These are phyloP conservation scores for Gnomoniopsis smithogilvyi DNA, from an alignment of 2,329 filamentous ascomycete genomes.

Conservation along the genomic window DNA sequence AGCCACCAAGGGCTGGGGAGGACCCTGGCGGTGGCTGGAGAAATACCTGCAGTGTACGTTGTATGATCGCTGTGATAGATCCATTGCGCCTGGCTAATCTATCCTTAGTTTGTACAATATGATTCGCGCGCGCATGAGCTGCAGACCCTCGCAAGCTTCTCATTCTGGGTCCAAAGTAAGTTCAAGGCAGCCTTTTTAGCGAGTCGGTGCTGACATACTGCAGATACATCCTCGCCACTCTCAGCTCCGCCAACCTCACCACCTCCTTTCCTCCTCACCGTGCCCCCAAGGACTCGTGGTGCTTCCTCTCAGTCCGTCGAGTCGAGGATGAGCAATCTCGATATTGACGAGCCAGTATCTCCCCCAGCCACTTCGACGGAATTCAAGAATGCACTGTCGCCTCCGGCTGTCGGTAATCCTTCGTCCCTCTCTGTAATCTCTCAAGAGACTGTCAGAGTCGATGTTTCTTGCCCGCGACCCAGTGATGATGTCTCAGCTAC, in stretches of 20 bases:
- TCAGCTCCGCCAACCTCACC: constrained; percentile 61
- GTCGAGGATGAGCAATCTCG: constrained; percentile 72
- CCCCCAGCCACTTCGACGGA: constrained; percentile 43
- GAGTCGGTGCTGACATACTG: constrained; percentile 13
- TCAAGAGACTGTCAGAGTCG: constrained; percentile 69
- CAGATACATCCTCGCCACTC: constrained; percentile 39
- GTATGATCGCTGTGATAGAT: constrained; percentile 24
- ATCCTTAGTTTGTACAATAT: constrained; percentile 83
- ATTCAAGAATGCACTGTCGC: constrained; percentile 21
- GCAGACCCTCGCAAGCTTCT: constrained; percentile 86
- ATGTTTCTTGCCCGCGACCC: constrained; percentile 81
- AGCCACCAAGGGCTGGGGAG: constrained; percentile 76
- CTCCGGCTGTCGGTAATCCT: neutral
- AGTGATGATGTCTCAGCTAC: constrained; percentile 80
- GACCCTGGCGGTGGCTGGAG: constrained; percentile 91
- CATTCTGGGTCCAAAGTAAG: constrained; percentile 88
- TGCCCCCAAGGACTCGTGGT: constrained; percentile 74
- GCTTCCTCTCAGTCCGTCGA: constrained; percentile 86
- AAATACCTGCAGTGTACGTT: constrained; percentile 79
- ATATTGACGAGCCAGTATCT: constrained; percentile 60
- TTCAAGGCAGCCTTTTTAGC: constrained; percentile 9
- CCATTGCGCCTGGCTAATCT: constrained; percentile 23
- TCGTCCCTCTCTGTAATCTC: constrained; percentile 8
- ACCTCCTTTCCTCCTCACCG: constrained; percentile 68
- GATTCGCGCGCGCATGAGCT: constrained; percentile 88